phyloP scores from a whole-genome alignment of 2,329 filamentous ascomycete species.

The Venturia oleaginea region DNA sequence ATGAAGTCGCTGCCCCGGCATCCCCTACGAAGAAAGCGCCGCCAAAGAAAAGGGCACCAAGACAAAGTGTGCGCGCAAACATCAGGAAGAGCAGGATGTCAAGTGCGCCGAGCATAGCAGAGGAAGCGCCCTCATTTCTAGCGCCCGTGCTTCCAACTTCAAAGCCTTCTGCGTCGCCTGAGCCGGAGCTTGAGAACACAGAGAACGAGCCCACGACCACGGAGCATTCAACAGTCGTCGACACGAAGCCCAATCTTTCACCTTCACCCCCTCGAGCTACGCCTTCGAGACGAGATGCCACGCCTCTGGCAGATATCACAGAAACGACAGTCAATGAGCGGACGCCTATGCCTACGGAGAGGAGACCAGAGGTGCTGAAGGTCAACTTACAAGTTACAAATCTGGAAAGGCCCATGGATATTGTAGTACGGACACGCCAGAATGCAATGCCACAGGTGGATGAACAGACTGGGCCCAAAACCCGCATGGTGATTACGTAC shows the following conservation, averaged over 20 bases:
- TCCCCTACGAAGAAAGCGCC: conserved; percentile 49
- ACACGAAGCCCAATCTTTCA: not conserved
- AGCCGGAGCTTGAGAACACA: conserved; percentile 17
- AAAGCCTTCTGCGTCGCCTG: conserved; percentile 32
- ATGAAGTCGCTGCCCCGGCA: conserved; percentile 31
- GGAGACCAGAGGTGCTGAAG: conserved; percentile 48
- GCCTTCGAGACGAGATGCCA: conserved; percentile 36
- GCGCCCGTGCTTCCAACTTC: conserved; percentile 38
- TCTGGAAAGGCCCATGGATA: conserved; percentile 86
- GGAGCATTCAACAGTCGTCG: conserved; percentile 22
- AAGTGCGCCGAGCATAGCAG: conserved; percentile 28
- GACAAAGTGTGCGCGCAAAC: conserved; percentile 48
- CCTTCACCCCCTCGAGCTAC: conserved; percentile 26
- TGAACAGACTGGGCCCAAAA: conserved; percentile 69
- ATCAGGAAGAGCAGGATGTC: conserved; percentile 33
- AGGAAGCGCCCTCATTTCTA: conserved; percentile 5
- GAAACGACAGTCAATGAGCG: conserved; percentile 55
- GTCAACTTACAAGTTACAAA: conserved; percentile 68
- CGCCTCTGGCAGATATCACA: conserved; percentile 68
- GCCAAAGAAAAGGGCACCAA: conserved; percentile 46
- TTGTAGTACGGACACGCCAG: conserved; percentile 77
- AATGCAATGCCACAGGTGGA: conserved; percentile 42
- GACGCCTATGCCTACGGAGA: conserved; percentile 28
- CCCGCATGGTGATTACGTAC: conserved; percentile 87
- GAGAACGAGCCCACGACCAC: conserved; percentile 30